Conservation (phyloP, 1,284 basidiomycete species). For the Fistulina hepatica region DNA sequence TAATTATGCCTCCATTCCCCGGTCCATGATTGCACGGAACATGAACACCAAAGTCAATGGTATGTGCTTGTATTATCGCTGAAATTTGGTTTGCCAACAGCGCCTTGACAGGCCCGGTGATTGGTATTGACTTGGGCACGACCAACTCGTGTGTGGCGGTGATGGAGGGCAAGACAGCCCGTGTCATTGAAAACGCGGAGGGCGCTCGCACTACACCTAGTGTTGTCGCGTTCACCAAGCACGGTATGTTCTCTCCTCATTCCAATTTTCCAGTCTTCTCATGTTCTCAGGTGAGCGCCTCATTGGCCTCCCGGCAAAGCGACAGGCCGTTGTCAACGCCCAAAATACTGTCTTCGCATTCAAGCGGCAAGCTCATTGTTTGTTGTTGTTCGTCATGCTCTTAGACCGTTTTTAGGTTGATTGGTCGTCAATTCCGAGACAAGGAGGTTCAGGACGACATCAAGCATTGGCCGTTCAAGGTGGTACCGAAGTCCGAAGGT, state of each 20-base stretch:
- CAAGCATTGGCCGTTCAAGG: slow-evolving; percentile 79
- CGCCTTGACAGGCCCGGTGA: slow-evolving; percentile 49
- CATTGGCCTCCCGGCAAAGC: slow-evolving; percentile 93
- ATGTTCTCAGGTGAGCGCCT: too few relatives aligned
- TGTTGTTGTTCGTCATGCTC: too few relatives aligned
- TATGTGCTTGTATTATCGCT: slow-evolving; percentile 22
- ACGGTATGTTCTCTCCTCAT: too few relatives aligned
- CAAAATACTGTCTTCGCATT: slow-evolving; percentile 91
- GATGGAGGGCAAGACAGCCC: slow-evolving; percentile 92
- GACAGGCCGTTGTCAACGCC: slow-evolving; percentile 96
- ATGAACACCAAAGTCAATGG: slow-evolving; percentile 79
- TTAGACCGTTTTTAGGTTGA: too few relatives aligned
- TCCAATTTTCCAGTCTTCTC: too few relatives aligned
- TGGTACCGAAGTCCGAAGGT: slow-evolving; percentile 62
- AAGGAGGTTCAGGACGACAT: slow-evolving; percentile 89
- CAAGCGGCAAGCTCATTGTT: too few relatives aligned
- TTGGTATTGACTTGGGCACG: slow-evolving; percentile 80
- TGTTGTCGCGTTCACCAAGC: slow-evolving; percentile 96
- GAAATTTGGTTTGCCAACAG: slow-evolving; percentile 2
- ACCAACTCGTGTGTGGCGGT: slow-evolving; percentile 91
- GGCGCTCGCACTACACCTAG: slow-evolving; percentile 97
- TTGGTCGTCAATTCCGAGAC: slow-evolving; percentile 91
- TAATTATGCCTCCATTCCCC: slow-evolving; percentile 56
- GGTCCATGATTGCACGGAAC: slow-evolving; percentile 63
- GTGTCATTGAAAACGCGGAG: slow-evolving; percentile 96